Percentiles rank a stretch among this genome's conserved stretches.
Evolutionary conservation across 2,329 filamentous ascomycete species (phyloP).

Genomic region (Fusarium succisae): DNA sequence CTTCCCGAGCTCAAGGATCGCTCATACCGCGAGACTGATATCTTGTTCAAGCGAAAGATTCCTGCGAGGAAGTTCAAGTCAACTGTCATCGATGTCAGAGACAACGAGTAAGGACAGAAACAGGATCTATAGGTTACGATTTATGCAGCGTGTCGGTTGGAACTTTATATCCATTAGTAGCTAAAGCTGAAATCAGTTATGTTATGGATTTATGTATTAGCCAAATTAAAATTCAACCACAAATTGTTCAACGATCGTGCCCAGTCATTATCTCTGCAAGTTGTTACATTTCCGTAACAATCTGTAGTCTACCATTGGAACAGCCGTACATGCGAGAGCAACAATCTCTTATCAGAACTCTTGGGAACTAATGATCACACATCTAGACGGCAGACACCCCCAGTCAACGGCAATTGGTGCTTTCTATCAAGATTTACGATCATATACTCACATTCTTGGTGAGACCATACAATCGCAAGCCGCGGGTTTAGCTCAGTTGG

Average conservation of each 20-base stretch:
- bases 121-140: too few relatives aligned
- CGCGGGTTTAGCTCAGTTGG: conserved; percentile 34
- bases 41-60: conserved; percentile 63
- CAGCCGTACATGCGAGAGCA: not conserved
- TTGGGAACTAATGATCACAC: not conserved
- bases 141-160: not conserved
- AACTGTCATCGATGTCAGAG: conserved; percentile 64
- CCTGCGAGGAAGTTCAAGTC: conserved; percentile 64
- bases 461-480: not conserved
- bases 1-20: conserved; percentile 66
- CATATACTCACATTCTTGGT: fast-evolving
- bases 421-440: fast-evolving
- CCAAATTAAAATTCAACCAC: too few relatives aligned
- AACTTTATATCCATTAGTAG: not conserved
- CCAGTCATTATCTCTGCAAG: too few relatives aligned
- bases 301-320: not conserved
- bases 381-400: too few relatives aligned
- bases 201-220: not conserved
- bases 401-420: fast-evolving
- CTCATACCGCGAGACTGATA: conserved; percentile 70
- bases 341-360: not conserved
- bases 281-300: not conserved
- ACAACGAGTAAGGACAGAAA: conserved; percentile 65
- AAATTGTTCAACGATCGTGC: too few relatives aligned
- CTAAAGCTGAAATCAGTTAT: too few relatives aligned